A percentile compares a stretch with the other conserved stretches of the same genome.
These are phyloP conservation scores for Fragaria vesca DNA, from an alignment of 306 rosid genomes.

Conservation along the genomic window DNA sequence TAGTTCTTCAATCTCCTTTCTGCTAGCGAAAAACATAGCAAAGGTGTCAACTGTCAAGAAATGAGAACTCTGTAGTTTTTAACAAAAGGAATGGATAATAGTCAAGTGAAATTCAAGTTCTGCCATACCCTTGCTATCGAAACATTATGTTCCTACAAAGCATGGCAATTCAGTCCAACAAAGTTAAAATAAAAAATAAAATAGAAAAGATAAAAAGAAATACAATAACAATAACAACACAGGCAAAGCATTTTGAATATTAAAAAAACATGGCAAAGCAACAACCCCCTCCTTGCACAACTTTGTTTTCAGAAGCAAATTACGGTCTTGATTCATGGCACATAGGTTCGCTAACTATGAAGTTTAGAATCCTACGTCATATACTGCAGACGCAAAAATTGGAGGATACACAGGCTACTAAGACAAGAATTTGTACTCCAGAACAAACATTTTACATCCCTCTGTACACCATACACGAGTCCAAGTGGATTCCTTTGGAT, in stretches of 20 bases:
- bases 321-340: background rate
- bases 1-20: too few species aligned
- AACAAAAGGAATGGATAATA: too few species aligned
- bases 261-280: background rate
- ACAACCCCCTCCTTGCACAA: background rate
- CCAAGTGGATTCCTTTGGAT: background rate
- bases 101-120: background rate
- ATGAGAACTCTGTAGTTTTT: too few species aligned
- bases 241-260: too few species aligned
- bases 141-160: background rate
- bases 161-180: too few species aligned
- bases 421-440: background rate
- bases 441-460: background rate
- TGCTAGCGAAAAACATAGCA: too few species aligned
- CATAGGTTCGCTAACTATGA: background rate
- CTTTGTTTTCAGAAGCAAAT: background rate
- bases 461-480: background rate
- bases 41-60: too few species aligned
- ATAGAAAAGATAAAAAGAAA: too few species aligned
- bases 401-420: background rate
- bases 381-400: background rate
- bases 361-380: background rate
- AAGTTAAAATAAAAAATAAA: too few species aligned
- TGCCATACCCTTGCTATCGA: background rate
- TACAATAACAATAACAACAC: too few species aligned